These are phyloP conservation scores for Saposhnikovia divaricata DNA, from an alignment of 129 eudicot species.

Conservation along the genomic window DNA sequence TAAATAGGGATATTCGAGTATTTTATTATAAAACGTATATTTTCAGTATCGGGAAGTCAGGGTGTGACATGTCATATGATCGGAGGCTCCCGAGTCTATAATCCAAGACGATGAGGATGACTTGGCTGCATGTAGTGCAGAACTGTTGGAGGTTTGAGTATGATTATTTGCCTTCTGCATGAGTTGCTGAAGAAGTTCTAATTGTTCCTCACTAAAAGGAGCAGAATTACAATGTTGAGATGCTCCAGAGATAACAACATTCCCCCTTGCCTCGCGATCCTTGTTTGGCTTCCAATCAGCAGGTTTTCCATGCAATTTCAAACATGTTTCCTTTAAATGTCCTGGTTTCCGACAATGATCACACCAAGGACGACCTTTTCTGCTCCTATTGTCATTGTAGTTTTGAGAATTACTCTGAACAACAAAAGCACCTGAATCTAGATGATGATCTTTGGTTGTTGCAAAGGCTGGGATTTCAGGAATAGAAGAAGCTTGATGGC, in stretches of 20 bases:
- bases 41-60: too few relatives aligned
- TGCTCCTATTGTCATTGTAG: not conserved
- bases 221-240: not conserved
- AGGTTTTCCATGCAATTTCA: not conserved
- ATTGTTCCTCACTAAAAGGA: not conserved
- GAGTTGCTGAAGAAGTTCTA: not conserved
- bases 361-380: not conserved
- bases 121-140: not conserved
- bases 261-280: not conserved
- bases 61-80: too few relatives aligned
- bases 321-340: not conserved
- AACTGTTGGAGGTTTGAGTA: not conserved
- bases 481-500: not conserved
- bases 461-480: not conserved
- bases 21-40: too few relatives aligned
- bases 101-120: not conserved
- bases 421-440: not conserved
- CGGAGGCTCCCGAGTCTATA: not conserved
- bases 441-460: not conserved
- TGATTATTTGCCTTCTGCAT: not conserved
- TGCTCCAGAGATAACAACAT: not conserved
- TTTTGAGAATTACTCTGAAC: not conserved
- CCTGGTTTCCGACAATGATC: not conserved
- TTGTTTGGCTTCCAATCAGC: not conserved
- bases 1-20: too few relatives aligned